Conservation (phyloP, 2,329 filamentous ascomycete genomes). For the Endoconidiophora polonica region DNA sequence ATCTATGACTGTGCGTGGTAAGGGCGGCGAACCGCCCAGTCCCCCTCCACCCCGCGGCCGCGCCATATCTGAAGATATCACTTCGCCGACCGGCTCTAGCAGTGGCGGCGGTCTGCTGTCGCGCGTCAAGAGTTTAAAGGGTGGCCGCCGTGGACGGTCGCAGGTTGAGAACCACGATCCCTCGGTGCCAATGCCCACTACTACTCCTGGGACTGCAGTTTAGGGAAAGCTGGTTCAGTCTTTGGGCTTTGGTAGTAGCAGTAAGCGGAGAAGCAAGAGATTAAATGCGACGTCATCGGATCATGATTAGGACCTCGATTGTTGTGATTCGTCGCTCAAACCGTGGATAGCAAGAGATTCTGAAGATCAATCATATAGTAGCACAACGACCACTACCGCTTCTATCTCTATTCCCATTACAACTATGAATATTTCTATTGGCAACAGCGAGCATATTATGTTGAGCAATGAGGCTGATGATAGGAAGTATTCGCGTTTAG, state of each 20-base stretch:
- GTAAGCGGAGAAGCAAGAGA: slow-evolving; percentile 5
- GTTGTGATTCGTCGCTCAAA: slow-evolving; percentile 3
- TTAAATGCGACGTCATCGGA: not conserved
- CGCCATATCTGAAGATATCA: slow-evolving; percentile 9
- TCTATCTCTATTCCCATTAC: not conserved
- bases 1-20: slow-evolving; percentile 28
- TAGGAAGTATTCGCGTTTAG: not conserved
- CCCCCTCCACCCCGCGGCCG: slow-evolving; percentile 9
- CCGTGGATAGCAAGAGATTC: not conserved
- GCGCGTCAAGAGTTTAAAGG: slow-evolving; percentile 70
- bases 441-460: no score
- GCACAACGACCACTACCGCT: not conserved
- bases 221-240: slow-evolving; percentile 19
- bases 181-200: slow-evolving; percentile 11
- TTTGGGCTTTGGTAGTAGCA: slow-evolving; percentile 10
- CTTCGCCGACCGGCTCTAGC: not conserved
- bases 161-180: slow-evolving; percentile 11
- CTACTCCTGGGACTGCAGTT: slow-evolving; percentile 24
- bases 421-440: not conserved
- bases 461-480: not conserved
- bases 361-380: not conserved
- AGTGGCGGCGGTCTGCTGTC: slow-evolving; percentile 50
- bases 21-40: slow-evolving; percentile 16
- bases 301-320: slow-evolving; percentile 1
- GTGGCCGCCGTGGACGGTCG: slow-evolving; percentile 30